Evolutionary conservation across 1,284 basidiomycete species (phyloP), one percentile per base, ranked within the genome.

Genomic region (Tilletia horrida): DNA sequence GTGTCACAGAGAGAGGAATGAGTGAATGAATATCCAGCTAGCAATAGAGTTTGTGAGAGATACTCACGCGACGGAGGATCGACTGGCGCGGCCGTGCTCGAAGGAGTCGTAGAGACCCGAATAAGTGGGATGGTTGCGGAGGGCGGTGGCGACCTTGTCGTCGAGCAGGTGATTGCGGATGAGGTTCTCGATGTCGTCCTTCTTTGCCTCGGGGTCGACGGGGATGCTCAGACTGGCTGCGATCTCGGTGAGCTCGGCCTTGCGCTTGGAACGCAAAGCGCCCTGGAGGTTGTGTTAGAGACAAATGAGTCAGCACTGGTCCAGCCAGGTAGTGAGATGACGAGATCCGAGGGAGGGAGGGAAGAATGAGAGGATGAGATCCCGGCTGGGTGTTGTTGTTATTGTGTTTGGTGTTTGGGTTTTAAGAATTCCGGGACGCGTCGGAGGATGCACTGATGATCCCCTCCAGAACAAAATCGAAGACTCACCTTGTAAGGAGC

Each of bases 221-320:
- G 66, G 66, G 69, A 77, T 71, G 44, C 71, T 71, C 57, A 77
- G 73, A 16, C 72, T 70, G 52, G 65, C 63, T 40, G 74, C 76
- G 57, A 77, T 75, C 57, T 77, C 76, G 69, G 69, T 67, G 63
- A 77, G 72, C 44, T 76, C 74, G 35, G 68, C 67, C 73, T 77
- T 77, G 44, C 73, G 66, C 71, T 76, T 75, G 65, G 70, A 71
- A 64, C 73, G 73, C 52, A 76, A 71, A 35, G 73, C 71, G 66
- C 74, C 74, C 67, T 72, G 69, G 74, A 66, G n/a, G n/a, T n/a
- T n/a, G n/a, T n/a, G n/a, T n/a, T n/a, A n/a, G n/a, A n/a, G n/a
- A n/a, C n/a, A n/a, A 74, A 6, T 70, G 67, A 65, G 73, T 72
- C n/a, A n/a, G n/a, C n/a, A n/a, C n/a, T n/a, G n/a, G n/a, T n/a